A percentile compares a stretch with the other conserved stretches of the same genome.
Conservation (phyloP, 768 basidiomycete species). For the Boletus sp. region DNA sequence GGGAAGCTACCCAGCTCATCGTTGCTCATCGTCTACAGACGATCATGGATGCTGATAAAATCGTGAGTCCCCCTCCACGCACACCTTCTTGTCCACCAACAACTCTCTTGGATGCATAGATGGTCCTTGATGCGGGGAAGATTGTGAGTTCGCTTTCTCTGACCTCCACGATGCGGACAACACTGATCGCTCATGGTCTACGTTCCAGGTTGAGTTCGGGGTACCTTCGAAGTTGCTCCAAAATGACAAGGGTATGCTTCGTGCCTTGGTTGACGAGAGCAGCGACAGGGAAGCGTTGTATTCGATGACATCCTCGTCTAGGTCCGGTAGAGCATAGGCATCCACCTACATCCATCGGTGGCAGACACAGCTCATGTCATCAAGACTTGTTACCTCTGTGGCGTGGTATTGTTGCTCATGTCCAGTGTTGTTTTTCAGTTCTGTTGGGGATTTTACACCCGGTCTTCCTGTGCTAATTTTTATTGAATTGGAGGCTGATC, state of each 20-base stretch:
- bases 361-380: background rate
- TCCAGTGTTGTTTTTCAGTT: background rate
- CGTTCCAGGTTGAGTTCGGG: constrained; percentile 43
- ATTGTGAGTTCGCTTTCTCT: constrained; percentile 28
- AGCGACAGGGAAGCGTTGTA: constrained; percentile 50
- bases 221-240: constrained; percentile 47
- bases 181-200: background rate
- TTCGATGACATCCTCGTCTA: constrained; percentile 30
- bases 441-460: background rate
- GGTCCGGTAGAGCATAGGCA: background rate
- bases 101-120: constrained; percentile 22
- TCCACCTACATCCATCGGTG: too few species aligned
- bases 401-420: too few species aligned
- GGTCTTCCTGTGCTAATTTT: background rate
- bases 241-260: constrained; percentile 50
- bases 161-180: background rate
- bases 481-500: background rate
- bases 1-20: constrained; percentile 51
- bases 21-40: constrained; percentile 59
- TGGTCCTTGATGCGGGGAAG: constrained; percentile 43
- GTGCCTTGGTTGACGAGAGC: constrained; percentile 57
- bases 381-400: too few species aligned
- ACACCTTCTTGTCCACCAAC: background rate
- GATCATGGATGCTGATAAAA: constrained; percentile 62
- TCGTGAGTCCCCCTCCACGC: constrained; percentile 33